Evolutionary conservation across 2,329 filamentous ascomycete genomes (phyloP).

Genomic region (Curvularia sp.): DNA sequence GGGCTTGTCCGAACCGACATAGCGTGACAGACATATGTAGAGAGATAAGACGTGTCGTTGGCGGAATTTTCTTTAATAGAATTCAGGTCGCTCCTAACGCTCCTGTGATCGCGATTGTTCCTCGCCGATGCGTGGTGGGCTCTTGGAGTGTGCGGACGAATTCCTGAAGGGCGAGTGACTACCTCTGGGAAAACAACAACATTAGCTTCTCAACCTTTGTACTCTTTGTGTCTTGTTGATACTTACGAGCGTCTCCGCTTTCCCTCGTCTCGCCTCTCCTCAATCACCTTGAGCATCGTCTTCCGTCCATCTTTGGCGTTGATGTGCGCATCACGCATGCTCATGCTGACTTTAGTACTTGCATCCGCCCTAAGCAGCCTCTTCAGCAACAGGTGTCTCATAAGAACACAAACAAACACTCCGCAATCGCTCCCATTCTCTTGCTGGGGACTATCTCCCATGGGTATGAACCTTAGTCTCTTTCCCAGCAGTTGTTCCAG

Average conservation of each 20-base stretch:
- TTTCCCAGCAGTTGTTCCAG: constrained; percentile 72
- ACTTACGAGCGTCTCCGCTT: constrained; percentile 82
- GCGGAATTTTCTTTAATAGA: background rate
- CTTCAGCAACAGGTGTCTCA: constrained; percentile 91
- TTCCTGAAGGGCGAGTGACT: constrained; percentile 47
- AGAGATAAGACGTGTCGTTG: background rate
- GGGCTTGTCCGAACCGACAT: background rate
- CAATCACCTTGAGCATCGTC: constrained; percentile 90
- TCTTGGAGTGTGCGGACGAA: constrained; percentile 42
- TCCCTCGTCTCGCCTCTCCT: constrained; percentile 84
- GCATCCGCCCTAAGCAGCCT: constrained; percentile 80
- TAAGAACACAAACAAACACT: constrained; percentile 92
- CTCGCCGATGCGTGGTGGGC: constrained; percentile 49
- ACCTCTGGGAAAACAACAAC: constrained; percentile 27
- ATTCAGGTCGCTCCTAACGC: constrained; percentile 10
- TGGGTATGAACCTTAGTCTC: constrained; percentile 76
- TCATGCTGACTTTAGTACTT: constrained; percentile 91
- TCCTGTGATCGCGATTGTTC: constrained; percentile 38
- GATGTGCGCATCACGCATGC: constrained; percentile 82
- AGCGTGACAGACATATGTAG: background rate
- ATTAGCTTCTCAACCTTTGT: background rate
- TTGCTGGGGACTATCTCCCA: constrained; percentile 87
- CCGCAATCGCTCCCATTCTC: constrained; percentile 93
- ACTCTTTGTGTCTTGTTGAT: background rate
- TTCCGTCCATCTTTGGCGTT: constrained; percentile 82